Evolutionary conservation across 768 basidiomycete genomes (phyloP).

Genomic region (Tricholoma terreum): DNA sequence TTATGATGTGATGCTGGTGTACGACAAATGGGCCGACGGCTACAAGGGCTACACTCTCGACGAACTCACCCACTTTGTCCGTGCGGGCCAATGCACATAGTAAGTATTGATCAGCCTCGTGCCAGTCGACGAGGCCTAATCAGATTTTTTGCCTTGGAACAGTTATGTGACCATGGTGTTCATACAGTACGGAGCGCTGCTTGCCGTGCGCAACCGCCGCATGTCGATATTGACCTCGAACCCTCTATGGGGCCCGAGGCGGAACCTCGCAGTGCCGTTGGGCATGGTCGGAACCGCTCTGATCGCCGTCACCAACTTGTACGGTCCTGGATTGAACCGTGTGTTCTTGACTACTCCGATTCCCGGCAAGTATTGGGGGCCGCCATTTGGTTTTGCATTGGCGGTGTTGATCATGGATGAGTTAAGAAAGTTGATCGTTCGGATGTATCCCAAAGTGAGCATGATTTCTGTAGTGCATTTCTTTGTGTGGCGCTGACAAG

Average conservation of each 20-base stretch:
- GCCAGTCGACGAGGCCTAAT: too few species aligned
- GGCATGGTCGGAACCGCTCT: conserved; percentile 23
- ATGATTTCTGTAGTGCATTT: background rate
- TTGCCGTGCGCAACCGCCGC: conserved; percentile 43
- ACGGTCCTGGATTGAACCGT: conserved; percentile 40
- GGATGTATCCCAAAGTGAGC: conserved; percentile 10
- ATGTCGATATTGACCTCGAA: conserved; percentile 42
- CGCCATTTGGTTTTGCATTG: conserved; percentile 42
- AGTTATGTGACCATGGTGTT: conserved; percentile 39
- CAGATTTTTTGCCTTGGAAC: too few species aligned
- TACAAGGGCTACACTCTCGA: conserved; percentile 29
- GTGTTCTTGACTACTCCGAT: conserved; percentile 44
- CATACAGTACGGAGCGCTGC: conserved; percentile 41
- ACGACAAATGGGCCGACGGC: conserved; percentile 36
- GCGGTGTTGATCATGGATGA: conserved; percentile 43
- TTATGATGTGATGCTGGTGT: conserved; percentile 37
- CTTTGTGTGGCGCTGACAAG: too few species aligned
- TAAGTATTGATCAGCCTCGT: too few species aligned
- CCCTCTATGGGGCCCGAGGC: conserved; percentile 45
- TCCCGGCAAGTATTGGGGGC: conserved; percentile 46
- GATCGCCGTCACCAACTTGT: conserved; percentile 41
- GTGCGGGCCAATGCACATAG: conserved; percentile 37
- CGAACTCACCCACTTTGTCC: conserved; percentile 32
- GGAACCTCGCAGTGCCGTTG: conserved; percentile 31
- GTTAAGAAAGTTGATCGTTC: conserved; percentile 40